Percentiles rank a stretch among this genome's conserved stretches.
These are phyloP conservation scores for Rubia peregrina DNA, from an alignment of 305 asterid genomes.

Conservation along the genomic window DNA sequence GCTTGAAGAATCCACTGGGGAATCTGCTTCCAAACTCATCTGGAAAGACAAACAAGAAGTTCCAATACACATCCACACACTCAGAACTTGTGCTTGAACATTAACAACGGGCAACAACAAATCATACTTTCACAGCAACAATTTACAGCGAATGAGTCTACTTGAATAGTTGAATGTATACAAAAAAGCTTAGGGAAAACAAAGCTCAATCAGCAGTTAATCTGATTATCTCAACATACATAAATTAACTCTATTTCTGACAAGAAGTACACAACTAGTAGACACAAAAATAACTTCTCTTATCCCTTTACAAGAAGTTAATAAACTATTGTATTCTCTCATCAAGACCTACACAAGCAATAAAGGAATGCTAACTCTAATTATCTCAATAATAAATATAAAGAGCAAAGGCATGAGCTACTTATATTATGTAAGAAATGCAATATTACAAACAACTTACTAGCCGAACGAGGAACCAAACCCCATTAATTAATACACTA, in stretches of 20 bases:
- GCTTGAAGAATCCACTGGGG: conserved; percentile 73
- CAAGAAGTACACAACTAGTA: not conserved
- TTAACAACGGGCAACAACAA: not conserved
- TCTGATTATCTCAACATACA: not conserved
- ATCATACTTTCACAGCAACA: not conserved
- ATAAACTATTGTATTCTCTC: not conserved
- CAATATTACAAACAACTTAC: not conserved
- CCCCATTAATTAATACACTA: not conserved
- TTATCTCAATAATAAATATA: not conserved
- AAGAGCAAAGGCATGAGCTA: not conserved
- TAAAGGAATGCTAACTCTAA: not conserved
- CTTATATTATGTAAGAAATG: not conserved
- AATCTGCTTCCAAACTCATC: conserved; percentile 71
- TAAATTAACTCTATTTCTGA: not conserved
- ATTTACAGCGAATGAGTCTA: not conserved
- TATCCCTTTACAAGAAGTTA: not conserved
- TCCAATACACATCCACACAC: not conserved
- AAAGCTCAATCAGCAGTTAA: not conserved
- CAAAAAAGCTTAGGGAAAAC: not conserved
- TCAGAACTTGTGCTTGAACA: not conserved
- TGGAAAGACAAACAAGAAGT: conserved; percentile 16
- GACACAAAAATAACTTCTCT: not conserved
- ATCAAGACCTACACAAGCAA: not conserved
- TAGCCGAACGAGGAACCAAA: not conserved
- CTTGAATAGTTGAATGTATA: not conserved